These are phyloP conservation scores for Brassica juncea DNA, from an alignment of 345 rosid species.

Conservation along the genomic window DNA sequence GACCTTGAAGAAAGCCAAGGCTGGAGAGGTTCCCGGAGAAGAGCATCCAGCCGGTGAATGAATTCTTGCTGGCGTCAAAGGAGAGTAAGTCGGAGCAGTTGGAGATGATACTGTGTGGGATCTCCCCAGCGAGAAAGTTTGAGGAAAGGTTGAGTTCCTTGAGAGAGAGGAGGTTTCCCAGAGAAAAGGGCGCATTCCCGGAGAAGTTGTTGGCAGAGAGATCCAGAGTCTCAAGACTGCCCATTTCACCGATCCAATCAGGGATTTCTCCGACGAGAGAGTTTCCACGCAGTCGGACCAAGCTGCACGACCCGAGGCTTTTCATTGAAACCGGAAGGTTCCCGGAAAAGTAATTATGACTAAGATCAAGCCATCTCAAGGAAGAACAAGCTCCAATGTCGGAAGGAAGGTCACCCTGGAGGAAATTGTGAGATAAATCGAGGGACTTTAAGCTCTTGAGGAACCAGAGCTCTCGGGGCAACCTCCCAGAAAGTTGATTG, in stretches of 20 bases:
- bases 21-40: slow-evolving; percentile 41
- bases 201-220: slow-evolving; percentile 73
- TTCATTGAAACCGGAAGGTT: slow-evolving; percentile 67
- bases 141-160: slow-evolving; percentile 68
- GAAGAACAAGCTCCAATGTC: slow-evolving; percentile 66
- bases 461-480: slow-evolving; percentile 66
- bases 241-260: slow-evolving; percentile 70
- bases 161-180: slow-evolving; percentile 64
- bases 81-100: slow-evolving; percentile 57
- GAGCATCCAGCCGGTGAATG: slow-evolving; percentile 59
- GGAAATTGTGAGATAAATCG: slow-evolving; percentile 65
- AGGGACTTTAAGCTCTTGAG: slow-evolving; percentile 58
- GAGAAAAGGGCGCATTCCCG: slow-evolving; percentile 53
- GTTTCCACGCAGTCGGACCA: slow-evolving; percentile 59
- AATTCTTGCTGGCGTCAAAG: slow-evolving; percentile 75
- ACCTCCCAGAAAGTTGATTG: slow-evolving; percentile 69
- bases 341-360: slow-evolving; percentile 67
- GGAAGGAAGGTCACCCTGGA: slow-evolving; percentile 68
- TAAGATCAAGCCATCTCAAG: slow-evolving; percentile 59
- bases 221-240: slow-evolving; percentile 65
- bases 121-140: slow-evolving; percentile 60
- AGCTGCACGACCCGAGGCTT: slow-evolving; percentile 49
- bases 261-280: slow-evolving; percentile 63
- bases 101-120: slow-evolving; percentile 64
- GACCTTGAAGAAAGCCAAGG: slow-evolving; percentile 44